These are phyloP conservation scores for Citrus australasica DNA, from an alignment of 345 rosid species.

Conservation along the genomic window DNA sequence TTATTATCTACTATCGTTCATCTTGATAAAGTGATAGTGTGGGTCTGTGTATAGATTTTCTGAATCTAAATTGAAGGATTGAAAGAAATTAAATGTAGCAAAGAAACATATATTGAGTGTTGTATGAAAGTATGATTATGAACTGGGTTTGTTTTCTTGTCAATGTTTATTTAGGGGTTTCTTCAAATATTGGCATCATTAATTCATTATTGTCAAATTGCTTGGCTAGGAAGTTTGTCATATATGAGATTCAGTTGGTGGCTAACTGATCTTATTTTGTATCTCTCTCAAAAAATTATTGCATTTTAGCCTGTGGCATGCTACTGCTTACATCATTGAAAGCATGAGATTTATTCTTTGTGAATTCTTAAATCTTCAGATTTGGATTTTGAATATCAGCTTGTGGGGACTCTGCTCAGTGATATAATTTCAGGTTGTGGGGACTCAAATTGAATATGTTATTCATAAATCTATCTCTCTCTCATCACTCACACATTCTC, in stretches of 20 bases:
- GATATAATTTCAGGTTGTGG: neutral
- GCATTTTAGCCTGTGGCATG: neutral
- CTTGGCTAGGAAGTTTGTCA: slow-evolving; percentile 25
- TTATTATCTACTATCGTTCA: neutral
- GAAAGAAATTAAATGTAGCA: slow-evolving; percentile 19
- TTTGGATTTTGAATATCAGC: slow-evolving; percentile 6
- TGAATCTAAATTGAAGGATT: slow-evolving; percentile 13
- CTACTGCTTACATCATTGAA: slow-evolving; percentile 32
- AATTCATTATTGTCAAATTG: slow-evolving; percentile 12
- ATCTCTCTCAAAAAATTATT: neutral
- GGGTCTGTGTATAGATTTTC: slow-evolving; percentile 34
- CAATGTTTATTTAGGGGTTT: neutral
- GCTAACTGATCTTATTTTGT: slow-evolving; percentile 28
- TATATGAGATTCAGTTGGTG: slow-evolving; percentile 45
- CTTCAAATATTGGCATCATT: slow-evolving; percentile 6
- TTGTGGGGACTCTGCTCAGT: slow-evolving; percentile 12
- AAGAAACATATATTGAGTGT: neutral
- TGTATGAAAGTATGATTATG: slow-evolving; percentile 6
- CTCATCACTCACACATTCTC: neutral
- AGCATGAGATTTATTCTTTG: slow-evolving; percentile 12
- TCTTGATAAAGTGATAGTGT: slow-evolving; percentile 1
- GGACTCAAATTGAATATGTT: neutral
- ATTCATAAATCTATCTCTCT: neutral
- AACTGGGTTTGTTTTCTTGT: neutral
- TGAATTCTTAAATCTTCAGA: neutral